These are phyloP conservation scores for Metroxylon sagu DNA, from an alignment of 176 grass and related monocot genomes.

Conservation along the genomic window DNA sequence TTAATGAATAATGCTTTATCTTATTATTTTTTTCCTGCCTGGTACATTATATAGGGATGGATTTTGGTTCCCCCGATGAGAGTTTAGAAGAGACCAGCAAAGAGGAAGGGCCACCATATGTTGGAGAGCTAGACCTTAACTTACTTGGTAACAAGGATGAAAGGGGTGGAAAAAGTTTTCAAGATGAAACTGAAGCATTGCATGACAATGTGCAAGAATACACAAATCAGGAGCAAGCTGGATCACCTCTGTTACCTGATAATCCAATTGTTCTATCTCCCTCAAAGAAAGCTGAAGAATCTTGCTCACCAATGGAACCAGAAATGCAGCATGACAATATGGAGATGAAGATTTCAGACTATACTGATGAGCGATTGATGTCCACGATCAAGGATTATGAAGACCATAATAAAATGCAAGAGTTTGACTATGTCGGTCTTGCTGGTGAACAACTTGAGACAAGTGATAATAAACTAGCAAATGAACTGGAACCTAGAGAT, in stretches of 20 bases:
- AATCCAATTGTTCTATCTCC: slow-evolving; percentile 26
- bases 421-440: slow-evolving; percentile 7
- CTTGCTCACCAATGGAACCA: slow-evolving; percentile 19
- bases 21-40: no score
- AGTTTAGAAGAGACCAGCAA: slow-evolving; percentile 42
- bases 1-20: no score
- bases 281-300: slow-evolving; percentile 31
- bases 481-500: slow-evolving; percentile 31
- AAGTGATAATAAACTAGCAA: slow-evolving; percentile 32
- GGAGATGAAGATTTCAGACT: slow-evolving; percentile 26
- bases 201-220: slow-evolving; percentile 38
- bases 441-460: slow-evolving; percentile 31
- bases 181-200: slow-evolving; percentile 30
- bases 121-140: slow-evolving; percentile 28
- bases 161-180: slow-evolving; percentile 25
- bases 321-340: slow-evolving; percentile 25
- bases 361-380: slow-evolving; percentile 23
- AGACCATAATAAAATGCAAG: slow-evolving; percentile 26
- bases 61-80: slow-evolving; percentile 48
- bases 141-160: slow-evolving; percentile 43
- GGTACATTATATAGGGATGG: slow-evolving; percentile 21
- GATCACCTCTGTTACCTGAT: slow-evolving; percentile 32
- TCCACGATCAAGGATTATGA: slow-evolving; percentile 19
- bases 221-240: slow-evolving; percentile 16
- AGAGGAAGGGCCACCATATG: slow-evolving; percentile 38